phyloP scores from a whole-genome alignment of 371 early-diverging fungal species.

The Rhizomucor miehei region DNA sequence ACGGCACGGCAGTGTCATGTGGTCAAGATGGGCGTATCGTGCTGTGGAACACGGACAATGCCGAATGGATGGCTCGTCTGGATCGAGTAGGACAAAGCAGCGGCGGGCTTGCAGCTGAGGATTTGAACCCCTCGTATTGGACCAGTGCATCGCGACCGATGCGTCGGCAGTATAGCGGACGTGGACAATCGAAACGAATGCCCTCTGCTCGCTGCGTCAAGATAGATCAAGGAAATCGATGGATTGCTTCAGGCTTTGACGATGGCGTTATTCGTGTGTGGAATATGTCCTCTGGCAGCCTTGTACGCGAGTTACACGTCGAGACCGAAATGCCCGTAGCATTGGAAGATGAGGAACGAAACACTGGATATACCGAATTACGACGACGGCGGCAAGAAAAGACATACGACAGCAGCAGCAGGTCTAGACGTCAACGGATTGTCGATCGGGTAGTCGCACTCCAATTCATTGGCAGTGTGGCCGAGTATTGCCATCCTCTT shows the following conservation, averaged over 20 bases:
- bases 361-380: not conserved
- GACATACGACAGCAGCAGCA: not conserved
- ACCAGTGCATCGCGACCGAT: not conserved
- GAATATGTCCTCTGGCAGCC: conserved; percentile 16
- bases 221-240: conserved; percentile 24
- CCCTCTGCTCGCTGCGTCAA: conserved; percentile 21
- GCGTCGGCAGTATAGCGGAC: not conserved
- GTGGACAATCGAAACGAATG: conserved; percentile 5
- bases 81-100: conserved; percentile 18
- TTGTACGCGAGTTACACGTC: conserved; percentile 21
- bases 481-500: conserved; percentile 27
- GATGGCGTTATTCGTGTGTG: conserved; percentile 35
- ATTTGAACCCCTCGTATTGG: conserved; percentile 20
- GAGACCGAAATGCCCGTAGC: conserved; percentile 9
- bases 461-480: conserved; percentile 24
- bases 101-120: conserved; percentile 13
- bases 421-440: not conserved
- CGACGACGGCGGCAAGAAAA: not conserved
- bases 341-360: conserved; percentile 8
- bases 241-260: conserved; percentile 33
- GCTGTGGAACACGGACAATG: conserved; percentile 26
- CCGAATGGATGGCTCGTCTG: conserved; percentile 30
- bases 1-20: conserved; percentile 22
- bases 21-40: conserved; percentile 34
- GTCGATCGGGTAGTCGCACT: conserved; percentile 21